Conservation (phyloP, 2,329 filamentous ascomycete species). For the Verticillium alfalfae region DNA sequence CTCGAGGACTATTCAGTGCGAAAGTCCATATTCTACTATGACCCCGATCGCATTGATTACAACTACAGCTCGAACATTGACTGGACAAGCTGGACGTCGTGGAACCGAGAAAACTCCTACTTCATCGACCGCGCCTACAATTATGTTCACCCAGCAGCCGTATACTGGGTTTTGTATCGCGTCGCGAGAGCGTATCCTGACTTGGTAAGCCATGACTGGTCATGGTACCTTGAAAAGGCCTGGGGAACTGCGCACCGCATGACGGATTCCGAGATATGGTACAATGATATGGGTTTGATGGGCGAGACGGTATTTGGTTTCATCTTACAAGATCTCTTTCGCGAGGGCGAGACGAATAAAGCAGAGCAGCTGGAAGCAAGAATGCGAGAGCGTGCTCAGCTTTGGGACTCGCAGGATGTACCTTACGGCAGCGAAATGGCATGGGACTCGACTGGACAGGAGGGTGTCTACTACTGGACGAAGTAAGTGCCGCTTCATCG, state of each 20-base stretch:
- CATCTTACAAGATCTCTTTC: constrained; percentile 42
- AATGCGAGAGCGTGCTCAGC: constrained; percentile 42
- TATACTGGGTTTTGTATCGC: constrained; percentile 54
- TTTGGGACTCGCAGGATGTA: constrained; percentile 44
- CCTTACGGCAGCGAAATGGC: constrained; percentile 58
- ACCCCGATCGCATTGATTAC: constrained; percentile 38
- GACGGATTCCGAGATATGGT: constrained; percentile 31
- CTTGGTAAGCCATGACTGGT: constrained; percentile 34
- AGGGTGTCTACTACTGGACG: constrained; percentile 56
- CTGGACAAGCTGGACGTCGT: constrained; percentile 46
- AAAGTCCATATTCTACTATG: constrained; percentile 53
- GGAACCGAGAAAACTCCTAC: constrained; percentile 40
- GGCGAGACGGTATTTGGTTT: constrained; percentile 53
- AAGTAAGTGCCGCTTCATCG: constrained; percentile 23
- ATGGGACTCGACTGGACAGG: constrained; percentile 58
- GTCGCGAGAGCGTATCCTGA: constrained; percentile 42
- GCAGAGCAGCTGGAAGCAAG: constrained; percentile 31
- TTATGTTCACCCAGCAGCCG: constrained; percentile 50
- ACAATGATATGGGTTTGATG: constrained; percentile 47
- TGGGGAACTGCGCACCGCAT: constrained; percentile 41
- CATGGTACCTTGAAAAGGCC: constrained; percentile 51
- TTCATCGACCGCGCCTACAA: constrained; percentile 48
- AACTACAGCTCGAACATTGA: constrained; percentile 35
- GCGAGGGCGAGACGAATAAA: constrained; percentile 35
- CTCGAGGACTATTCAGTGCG: constrained; percentile 39